These are phyloP conservation scores for Trichoderma gamsii DNA, from an alignment of 495 filamentous ascomycete genomes.

Conservation along the genomic window DNA sequence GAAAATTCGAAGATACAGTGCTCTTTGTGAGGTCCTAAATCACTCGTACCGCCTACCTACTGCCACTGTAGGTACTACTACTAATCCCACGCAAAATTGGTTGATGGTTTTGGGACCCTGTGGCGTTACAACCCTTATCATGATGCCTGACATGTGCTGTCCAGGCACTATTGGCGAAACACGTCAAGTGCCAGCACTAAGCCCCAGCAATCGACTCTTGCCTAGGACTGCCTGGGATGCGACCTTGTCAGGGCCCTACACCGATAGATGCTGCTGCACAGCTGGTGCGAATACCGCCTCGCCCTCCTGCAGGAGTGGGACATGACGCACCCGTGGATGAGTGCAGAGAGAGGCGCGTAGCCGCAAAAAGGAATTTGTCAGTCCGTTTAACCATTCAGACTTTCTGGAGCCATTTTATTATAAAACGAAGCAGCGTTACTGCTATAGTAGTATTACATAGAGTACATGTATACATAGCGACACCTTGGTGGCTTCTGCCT, in stretches of 20 bases:
- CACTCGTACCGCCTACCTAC: too few relatives aligned
- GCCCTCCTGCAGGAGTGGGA: constrained; percentile 1
- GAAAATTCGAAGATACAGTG: background rate
- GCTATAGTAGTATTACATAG: too few relatives aligned
- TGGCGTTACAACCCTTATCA: background rate
- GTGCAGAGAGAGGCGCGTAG: background rate
- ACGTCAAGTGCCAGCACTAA: background rate
- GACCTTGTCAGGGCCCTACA: background rate
- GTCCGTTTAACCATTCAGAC: too few relatives aligned
- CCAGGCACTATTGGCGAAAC: background rate
- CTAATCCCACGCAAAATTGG: too few relatives aligned
- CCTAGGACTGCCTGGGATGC: too few relatives aligned
- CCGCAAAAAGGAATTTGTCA: too few relatives aligned
- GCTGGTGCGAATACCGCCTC: constrained; percentile 7
- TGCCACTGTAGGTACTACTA: too few relatives aligned
- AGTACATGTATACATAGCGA: too few relatives aligned
- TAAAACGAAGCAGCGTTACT: too few relatives aligned
- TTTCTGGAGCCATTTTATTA: too few relatives aligned
- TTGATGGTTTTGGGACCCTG: background rate
- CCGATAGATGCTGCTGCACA: background rate
- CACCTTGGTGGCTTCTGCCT: too few relatives aligned
- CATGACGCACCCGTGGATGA: background rate
- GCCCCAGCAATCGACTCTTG: background rate
- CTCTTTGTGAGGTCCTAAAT: background rate
- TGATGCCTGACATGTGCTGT: constrained; percentile 4